These are phyloP conservation scores for Cladophialophora exuberans DNA, from an alignment of 2,329 filamentous ascomycete species.

Conservation along the genomic window DNA sequence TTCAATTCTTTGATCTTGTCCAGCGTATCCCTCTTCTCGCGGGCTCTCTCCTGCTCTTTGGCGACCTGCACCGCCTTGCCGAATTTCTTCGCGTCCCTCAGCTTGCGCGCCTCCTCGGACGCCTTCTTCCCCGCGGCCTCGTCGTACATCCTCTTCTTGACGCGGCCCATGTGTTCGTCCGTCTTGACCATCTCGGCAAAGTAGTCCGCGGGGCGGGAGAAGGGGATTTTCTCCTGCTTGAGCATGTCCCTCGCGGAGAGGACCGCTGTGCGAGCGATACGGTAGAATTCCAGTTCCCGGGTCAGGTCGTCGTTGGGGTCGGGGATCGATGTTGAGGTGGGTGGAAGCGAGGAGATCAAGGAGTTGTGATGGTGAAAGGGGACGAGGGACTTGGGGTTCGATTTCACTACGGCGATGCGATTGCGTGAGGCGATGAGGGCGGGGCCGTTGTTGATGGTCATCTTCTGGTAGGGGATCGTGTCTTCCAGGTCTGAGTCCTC, in stretches of 20 bases:
- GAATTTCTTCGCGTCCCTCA: slow-evolving; percentile 97
- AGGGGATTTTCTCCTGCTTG: slow-evolving; percentile 79
- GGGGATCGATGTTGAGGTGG: slow-evolving; percentile 69
- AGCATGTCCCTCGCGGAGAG: slow-evolving; percentile 73
- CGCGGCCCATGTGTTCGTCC: slow-evolving; percentile 96
- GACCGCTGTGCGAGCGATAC: slow-evolving; percentile 80
- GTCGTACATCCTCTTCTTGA: slow-evolving; percentile 90
- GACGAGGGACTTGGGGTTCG: slow-evolving; percentile 52
- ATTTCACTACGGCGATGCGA: slow-evolving; percentile 66
- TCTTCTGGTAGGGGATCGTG: slow-evolving; percentile 83
- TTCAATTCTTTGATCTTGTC: slow-evolving; percentile 96
- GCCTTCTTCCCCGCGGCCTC: slow-evolving; percentile 93
- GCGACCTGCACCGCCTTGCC: slow-evolving; percentile 97
- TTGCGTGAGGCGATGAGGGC: slow-evolving; percentile 80
- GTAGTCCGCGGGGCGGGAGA: slow-evolving; percentile 89
- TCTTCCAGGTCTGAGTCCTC: slow-evolving; percentile 83
- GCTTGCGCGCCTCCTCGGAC: slow-evolving; percentile 83
- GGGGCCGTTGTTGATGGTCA: slow-evolving; percentile 96
- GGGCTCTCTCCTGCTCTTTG: slow-evolving; percentile 90
- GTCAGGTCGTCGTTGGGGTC: slow-evolving; percentile 90
- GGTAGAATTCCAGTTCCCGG: slow-evolving; percentile 91
- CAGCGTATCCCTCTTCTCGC: slow-evolving; percentile 87
- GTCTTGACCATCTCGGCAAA: slow-evolving; percentile 99
- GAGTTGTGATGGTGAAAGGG: slow-evolving; percentile 84
- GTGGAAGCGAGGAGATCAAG: slow-evolving; percentile 60